Evolutionary conservation across 2,329 filamentous ascomycete species (phyloP).

Genomic region (Pseudomassariella vexata): DNA sequence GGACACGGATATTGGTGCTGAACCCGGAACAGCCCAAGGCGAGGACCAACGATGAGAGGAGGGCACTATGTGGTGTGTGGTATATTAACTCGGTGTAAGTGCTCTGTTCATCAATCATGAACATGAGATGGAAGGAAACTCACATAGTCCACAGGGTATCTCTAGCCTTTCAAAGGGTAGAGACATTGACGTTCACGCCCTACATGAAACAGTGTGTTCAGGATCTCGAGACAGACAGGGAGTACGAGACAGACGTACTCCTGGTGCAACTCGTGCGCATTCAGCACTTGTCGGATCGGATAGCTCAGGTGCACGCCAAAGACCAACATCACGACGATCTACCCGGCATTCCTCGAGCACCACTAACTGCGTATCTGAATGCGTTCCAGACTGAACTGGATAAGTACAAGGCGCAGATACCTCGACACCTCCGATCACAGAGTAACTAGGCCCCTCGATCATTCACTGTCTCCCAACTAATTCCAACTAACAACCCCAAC

Average conservation of each 20-base stretch:
- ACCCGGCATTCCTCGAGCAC: conserved; percentile 30
- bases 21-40: conserved; percentile 29
- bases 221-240: conserved; percentile 34
- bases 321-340: conserved; percentile 27
- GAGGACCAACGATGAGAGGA: conserved; percentile 45
- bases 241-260: conserved; percentile 40
- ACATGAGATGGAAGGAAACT: neutral
- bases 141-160: conserved; percentile 33
- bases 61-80: conserved; percentile 48
- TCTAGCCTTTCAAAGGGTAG: conserved; percentile 35
- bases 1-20: conserved; percentile 35
- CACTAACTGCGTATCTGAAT: conserved; percentile 37
- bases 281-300: conserved; percentile 45
- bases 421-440: conserved; percentile 28
- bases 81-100: conserved; percentile 48
- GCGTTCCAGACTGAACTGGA: conserved; percentile 41
- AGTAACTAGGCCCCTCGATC: conserved; percentile 25
- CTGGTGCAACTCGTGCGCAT: conserved; percentile 42
- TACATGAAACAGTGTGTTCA: conserved; percentile 47
- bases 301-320: conserved; percentile 33
- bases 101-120: neutral
- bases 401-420: conserved; percentile 29
- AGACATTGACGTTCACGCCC: conserved; percentile 43
- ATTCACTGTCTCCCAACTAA: neutral
- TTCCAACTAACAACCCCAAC: neutral